A percentile compares a stretch with the other conserved stretches of the same genome.
phyloP scores from a whole-genome alignment of 495 filamentous ascomycete species.

The Aspergillus haitiensis region DNA sequence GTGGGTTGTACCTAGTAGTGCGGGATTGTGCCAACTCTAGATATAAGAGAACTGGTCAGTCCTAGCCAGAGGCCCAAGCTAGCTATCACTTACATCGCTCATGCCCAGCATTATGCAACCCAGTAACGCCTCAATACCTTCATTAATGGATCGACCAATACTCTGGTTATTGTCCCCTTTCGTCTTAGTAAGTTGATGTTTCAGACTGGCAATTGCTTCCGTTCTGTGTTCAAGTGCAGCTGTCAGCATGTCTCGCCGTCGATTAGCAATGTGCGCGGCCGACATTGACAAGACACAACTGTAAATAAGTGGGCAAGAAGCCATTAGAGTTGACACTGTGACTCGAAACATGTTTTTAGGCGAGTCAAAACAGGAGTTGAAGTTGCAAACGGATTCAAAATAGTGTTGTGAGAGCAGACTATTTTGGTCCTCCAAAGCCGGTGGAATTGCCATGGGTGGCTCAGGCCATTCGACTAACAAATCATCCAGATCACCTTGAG shows the following conservation, averaged over 20 bases:
- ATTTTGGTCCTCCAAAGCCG: background rate
- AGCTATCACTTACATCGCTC: background rate
- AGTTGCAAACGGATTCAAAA: background rate
- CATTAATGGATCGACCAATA: too few species aligned
- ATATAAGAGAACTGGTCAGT: background rate
- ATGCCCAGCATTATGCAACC: constrained; percentile 2
- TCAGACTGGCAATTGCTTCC: too few species aligned
- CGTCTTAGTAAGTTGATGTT: too few species aligned
- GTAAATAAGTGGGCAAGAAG: constrained; percentile 2
- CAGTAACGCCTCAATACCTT: background rate
- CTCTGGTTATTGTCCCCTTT: too few species aligned
- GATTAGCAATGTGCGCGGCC: constrained; percentile 1
- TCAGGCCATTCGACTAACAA: background rate
- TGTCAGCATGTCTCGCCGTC: background rate
- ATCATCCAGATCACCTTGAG: too few species aligned
- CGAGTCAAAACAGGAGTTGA: constrained; percentile 11
- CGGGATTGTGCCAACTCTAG: constrained; percentile 5
- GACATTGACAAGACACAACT: constrained; percentile 5
- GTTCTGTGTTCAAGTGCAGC: too few species aligned
- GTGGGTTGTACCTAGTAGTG: constrained; percentile 3
- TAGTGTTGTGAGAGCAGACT: background rate
- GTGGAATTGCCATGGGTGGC: background rate
- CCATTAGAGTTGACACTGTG: background rate
- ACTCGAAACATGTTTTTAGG: background rate
- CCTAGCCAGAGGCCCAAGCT: background rate